These are phyloP conservation scores for Brettanomyces custersianus DNA, from an alignment of 805 yeast species.

Conservation along the genomic window DNA sequence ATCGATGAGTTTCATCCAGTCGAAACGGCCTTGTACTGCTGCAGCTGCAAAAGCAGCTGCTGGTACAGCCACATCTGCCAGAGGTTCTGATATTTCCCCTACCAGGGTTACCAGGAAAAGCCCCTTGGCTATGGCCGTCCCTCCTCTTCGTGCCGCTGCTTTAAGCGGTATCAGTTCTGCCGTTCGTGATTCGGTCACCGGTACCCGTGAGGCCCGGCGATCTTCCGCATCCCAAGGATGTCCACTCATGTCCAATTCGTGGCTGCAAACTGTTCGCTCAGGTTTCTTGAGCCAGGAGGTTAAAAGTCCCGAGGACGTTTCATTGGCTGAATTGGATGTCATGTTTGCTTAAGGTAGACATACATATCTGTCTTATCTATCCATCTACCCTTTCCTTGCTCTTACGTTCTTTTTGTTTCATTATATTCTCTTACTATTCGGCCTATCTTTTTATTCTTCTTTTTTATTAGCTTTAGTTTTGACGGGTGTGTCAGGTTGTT, in stretches of 20 bases:
- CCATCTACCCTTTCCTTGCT: background rate
- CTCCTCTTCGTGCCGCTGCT: conserved; percentile 65
- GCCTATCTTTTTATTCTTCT: background rate
- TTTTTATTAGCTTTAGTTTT: background rate
- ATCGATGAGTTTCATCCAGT: conserved; percentile 50
- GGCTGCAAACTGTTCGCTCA: conserved; percentile 66
- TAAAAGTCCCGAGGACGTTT: conserved; percentile 68
- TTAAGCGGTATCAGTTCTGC: conserved; percentile 37
- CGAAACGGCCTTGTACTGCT: conserved; percentile 45
- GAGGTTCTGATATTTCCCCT: conserved; percentile 63
- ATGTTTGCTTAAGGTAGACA: conserved; percentile 27
- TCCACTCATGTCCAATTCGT: conserved; percentile 34
- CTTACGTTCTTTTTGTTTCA: background rate
- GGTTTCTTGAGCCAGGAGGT: conserved; percentile 76
- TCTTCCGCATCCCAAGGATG: no score
- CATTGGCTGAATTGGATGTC: conserved; percentile 58
- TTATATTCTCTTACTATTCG: background rate
- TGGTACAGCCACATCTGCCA: conserved; percentile 47
- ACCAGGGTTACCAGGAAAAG: no score
- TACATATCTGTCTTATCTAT: background rate
- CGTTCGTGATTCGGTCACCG: conserved; percentile 27
- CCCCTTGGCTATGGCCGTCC: no score
- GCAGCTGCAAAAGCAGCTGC: conserved; percentile 84
- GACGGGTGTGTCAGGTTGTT: background rate
- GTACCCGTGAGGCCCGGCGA: no score